These are phyloP conservation scores for Agaricales sp. DNA, from an alignment of 1,284 basidiomycete species.

Conservation along the genomic window DNA sequence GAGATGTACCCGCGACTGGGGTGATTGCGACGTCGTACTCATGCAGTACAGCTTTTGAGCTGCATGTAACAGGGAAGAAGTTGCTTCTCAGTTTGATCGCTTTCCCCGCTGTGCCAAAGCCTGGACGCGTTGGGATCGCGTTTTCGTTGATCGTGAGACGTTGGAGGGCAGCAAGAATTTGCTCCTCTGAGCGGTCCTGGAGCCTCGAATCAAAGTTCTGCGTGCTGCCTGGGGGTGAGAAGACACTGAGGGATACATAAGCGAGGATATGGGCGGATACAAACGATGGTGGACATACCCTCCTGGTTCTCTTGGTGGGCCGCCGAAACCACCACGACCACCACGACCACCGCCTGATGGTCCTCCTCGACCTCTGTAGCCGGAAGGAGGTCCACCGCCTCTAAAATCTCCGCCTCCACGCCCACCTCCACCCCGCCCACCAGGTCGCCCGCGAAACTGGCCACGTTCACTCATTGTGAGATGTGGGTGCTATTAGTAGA, in stretches of 20 bases:
- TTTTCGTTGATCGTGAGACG: constrained; percentile 28
- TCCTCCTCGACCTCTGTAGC: constrained; percentile 8
- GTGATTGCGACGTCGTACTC: constrained; percentile 52
- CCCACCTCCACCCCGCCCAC: constrained; percentile 22
- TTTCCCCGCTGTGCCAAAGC: constrained; percentile 50
- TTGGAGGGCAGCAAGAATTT: constrained; percentile 40
- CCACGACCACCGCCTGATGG: constrained; percentile 15
- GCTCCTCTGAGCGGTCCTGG: constrained; percentile 42
- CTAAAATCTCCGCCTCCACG: constrained; percentile 2
- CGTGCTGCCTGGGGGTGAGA: constrained; percentile 30
- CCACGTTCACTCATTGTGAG: background rate
- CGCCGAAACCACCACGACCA: constrained; percentile 19
- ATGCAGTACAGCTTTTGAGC: constrained; percentile 39
- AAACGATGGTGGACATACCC: constrained; percentile 29
- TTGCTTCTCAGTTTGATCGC: constrained; percentile 50
- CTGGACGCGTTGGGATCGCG: constrained; percentile 57
- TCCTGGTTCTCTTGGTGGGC: constrained; percentile 27
- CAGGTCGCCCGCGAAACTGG: background rate
- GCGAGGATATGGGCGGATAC: constrained; percentile 4
- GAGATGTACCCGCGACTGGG: constrained; percentile 43
- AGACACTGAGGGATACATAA: constrained; percentile 35
- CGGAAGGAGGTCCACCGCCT: no score
- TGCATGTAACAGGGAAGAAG: constrained; percentile 52
- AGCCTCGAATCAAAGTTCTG: constrained; percentile 53
- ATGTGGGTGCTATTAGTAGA: background rate